phyloP scores from a whole-genome alignment of 768 basidiomycete genomes.

The Boletus bicolor region DNA sequence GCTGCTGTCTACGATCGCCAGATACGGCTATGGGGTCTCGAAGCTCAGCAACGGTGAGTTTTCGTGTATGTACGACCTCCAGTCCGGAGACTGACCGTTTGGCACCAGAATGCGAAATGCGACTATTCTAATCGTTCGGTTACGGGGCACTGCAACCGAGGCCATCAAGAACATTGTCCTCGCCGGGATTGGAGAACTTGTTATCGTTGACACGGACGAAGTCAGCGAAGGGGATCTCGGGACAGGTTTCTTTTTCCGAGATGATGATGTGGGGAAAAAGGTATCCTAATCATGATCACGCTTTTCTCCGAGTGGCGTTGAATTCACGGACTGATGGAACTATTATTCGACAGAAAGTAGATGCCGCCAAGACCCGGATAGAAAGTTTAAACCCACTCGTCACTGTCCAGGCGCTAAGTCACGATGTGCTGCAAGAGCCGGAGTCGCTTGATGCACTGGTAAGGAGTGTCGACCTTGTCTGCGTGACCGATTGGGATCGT shows the following conservation, averaged over 20 bases:
- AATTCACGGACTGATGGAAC: conserved; percentile 32
- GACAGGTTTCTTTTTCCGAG: conserved; percentile 89
- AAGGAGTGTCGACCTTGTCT: conserved; percentile 75
- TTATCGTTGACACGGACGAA: conserved; percentile 75
- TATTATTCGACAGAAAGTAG: conserved; percentile 60
- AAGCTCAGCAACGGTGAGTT: conserved; percentile 88
- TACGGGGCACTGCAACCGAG: conserved; percentile 87
- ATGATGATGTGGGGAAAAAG: conserved; percentile 88
- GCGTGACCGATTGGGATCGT: conserved; percentile 75
- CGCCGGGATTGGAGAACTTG: conserved; percentile 87
- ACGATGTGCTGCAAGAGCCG: conserved; percentile 44
- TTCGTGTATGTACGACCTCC: not conserved
- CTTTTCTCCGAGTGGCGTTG: conserved; percentile 32
- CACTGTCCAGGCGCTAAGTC: conserved; percentile 64
- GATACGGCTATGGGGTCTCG: conserved; percentile 96
- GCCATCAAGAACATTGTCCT: conserved; percentile 97
- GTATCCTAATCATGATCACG: conserved; percentile 37
- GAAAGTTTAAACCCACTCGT: conserved; percentile 93
- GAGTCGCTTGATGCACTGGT: conserved; percentile 58
- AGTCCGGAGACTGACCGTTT: conserved; percentile 9
- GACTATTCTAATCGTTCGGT: conserved; percentile 76
- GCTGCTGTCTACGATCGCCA: conserved; percentile 95
- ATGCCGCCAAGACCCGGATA: conserved; percentile 80
- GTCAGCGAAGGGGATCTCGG: conserved; percentile 87
- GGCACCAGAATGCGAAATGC: conserved; percentile 84